phyloP scores from a whole-genome alignment of 257 asterid species.

The Solanum ossicruentum region DNA sequence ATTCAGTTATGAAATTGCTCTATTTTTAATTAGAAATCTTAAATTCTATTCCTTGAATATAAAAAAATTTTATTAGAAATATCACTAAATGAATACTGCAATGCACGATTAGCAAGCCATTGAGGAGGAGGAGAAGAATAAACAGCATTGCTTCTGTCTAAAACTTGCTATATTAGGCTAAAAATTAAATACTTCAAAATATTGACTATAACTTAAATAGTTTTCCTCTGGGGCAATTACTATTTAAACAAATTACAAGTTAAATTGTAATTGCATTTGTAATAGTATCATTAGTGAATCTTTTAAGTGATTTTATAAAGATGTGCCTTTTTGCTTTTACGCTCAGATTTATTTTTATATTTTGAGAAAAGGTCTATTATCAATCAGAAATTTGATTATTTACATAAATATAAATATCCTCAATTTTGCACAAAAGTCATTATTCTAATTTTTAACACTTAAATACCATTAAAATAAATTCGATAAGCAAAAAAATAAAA shows the following conservation, averaged over 20 bases:
- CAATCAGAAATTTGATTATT: too few species aligned
- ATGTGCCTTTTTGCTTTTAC: neutral
- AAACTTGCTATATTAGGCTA: neutral
- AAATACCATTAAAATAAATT: neutral
- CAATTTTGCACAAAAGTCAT: neutral
- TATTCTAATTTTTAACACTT: neutral
- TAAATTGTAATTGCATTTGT: neutral
- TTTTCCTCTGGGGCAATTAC: neutral
- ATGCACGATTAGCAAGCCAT: neutral
- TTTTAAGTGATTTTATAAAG: neutral
- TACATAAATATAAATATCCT: too few species aligned
- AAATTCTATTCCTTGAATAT: too few species aligned
- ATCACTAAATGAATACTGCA: too few species aligned
- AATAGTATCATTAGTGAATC: neutral
- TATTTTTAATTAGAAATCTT: too few species aligned
- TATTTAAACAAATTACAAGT: neutral
- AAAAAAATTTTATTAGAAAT: too few species aligned
- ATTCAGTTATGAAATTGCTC: too few species aligned
- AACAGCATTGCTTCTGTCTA: neutral
- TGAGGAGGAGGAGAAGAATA: neutral
- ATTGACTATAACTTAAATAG: neutral
- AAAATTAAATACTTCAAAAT: neutral
- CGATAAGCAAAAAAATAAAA: neutral
- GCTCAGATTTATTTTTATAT: too few species aligned
- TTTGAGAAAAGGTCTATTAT: neutral